A percentile compares a stretch with the other conserved stretches of the same genome.
Evolutionary conservation across 495 filamentous ascomycete species (phyloP).

Genomic region (Tuber calosporum): DNA sequence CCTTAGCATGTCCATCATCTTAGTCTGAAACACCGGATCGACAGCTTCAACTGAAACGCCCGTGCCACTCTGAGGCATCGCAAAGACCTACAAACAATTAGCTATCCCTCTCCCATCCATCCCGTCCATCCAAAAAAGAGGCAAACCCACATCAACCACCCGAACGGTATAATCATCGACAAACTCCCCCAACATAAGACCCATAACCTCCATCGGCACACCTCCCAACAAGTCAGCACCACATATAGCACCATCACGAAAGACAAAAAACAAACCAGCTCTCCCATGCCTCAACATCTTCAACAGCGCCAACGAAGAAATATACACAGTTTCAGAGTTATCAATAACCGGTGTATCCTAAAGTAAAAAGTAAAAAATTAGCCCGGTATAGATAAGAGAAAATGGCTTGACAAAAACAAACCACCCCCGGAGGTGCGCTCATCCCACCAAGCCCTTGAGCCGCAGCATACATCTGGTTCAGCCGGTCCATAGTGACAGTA

Average conservation of each 20-base stretch:
- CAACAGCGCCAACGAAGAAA: conserved; percentile 90
- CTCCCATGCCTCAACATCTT: conserved; percentile 98
- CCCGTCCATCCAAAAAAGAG: conserved; percentile 1
- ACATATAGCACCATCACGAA: not conserved
- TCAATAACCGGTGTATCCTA: conserved; percentile 61
- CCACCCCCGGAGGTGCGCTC: conserved; percentile 64
- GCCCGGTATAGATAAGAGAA: not conserved
- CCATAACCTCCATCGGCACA: conserved; percentile 99
- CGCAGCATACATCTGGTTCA: conserved; percentile 71
- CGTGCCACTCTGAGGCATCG: conserved; percentile 98
- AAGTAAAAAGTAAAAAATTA: conserved; percentile 15
- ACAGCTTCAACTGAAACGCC: conserved; percentile 98
- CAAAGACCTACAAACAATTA: conserved; percentile 52
- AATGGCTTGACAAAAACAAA: conserved; percentile 50
- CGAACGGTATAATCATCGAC: conserved; percentile 98
- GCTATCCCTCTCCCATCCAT: conserved; percentile 1
- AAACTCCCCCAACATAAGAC: conserved; percentile 96
- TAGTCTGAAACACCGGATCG: conserved; percentile 93
- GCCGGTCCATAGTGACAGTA: conserved; percentile 63
- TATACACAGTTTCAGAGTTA: conserved; percentile 99
- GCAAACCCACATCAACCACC: conserved; percentile 69
- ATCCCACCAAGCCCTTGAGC: conserved; percentile 71
- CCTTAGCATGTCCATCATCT: conserved; percentile 99
- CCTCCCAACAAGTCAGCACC: conserved; percentile 32
- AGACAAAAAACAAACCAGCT: conserved; percentile 53